Base-by-base conservation (phyloP, 2,329 filamentous ascomycete genomes). In the Neonectria coccinea region DNA sequence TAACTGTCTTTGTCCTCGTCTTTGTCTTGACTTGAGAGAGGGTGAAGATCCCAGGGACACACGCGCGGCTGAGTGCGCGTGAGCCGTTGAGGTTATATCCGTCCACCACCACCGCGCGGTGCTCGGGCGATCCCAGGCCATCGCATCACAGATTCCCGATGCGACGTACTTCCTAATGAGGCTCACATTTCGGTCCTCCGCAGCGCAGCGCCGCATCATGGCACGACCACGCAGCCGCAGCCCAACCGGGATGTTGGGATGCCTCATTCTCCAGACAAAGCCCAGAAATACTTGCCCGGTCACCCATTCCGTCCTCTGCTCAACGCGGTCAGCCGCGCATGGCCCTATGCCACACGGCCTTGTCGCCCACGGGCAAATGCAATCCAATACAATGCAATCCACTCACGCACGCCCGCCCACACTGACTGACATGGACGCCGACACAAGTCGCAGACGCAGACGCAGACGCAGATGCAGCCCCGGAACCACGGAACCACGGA, bases 261-360 rank as follows among this genome's bases (percentile, higher is more conserved):
- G 58, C 62, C 53, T 47, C 36, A 39, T 62, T 45, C 53, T 57
- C 51, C 56, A 53, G 58, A 45, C 51, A 62, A 59, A 29, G 50
- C 25, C 48, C 42, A 53, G 42, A n/a, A 33, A 62, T 36, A 31
- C 53, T 47, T 51, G 63, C 62, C 58, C 53, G 57, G 64, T 53
- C 65, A 60, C 59, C 63, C 67, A 65, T 52, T 59, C 55, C 67
- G 65, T 52, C 58, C 42, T 53, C 68, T 71, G 53, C 53, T 66
- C 50, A 67, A 58, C 62, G 57, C 50, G 61, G 62, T 68, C 68
- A 73, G 63, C 70, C 62, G 70, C 56, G 65, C 67, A 71, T 71
- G 64, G 64, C 61, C 36, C 36, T 39, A 39, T 39, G 36, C 36
- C 5, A 39, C 5, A 39, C 14, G 36, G 36, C 14, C 14, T 59